phyloP scores from a whole-genome alignment of 257 asterid species.

The Salvia hispanica region DNA sequence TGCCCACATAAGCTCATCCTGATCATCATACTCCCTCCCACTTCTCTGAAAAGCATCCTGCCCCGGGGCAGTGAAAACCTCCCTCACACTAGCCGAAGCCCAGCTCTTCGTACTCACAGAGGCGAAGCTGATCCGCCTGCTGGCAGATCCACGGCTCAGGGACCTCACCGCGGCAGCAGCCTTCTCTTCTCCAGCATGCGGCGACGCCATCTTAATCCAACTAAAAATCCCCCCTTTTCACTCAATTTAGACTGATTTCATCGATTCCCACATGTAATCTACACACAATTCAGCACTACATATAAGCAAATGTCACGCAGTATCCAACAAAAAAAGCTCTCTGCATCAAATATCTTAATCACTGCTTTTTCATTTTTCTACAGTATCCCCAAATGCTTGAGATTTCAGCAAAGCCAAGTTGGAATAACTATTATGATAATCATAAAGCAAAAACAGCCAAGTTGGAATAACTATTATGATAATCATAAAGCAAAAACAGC shows the following conservation, averaged over 20 bases:
- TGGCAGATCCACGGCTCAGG: conserved; percentile 58
- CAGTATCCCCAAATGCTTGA: conserved; percentile 27
- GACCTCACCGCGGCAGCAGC: conserved; percentile 54
- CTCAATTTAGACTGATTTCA: neutral
- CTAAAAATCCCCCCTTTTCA: conserved; percentile 6
- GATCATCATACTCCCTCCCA: conserved; percentile 70
- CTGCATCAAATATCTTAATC: conserved; percentile 21
- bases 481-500: conserved; percentile 14
- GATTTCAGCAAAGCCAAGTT: conserved; percentile 32
- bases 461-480: neutral
- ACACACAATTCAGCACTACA: conserved; percentile 21
- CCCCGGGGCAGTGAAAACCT: conserved; percentile 66
- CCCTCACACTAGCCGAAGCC: conserved; percentile 81
- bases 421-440: neutral
- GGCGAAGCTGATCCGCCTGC: conserved; percentile 53
- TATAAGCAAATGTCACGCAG: neutral
- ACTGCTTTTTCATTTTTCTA: neutral
- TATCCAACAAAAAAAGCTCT: neutral
- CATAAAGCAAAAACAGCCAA: conserved; percentile 19
- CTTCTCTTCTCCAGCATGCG: conserved; percentile 48
- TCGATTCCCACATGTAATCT: conserved; percentile 25
- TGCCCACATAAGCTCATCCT: conserved; percentile 92
- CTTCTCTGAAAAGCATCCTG: conserved; percentile 66
- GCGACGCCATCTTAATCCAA: conserved; percentile 38
- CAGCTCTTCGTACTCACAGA: conserved; percentile 63